Evolutionary conservation across 768 basidiomycete genomes (phyloP), one percentile per base, ranked within the genome.

Genomic region (Kwoniella mangroviensis): DNA sequence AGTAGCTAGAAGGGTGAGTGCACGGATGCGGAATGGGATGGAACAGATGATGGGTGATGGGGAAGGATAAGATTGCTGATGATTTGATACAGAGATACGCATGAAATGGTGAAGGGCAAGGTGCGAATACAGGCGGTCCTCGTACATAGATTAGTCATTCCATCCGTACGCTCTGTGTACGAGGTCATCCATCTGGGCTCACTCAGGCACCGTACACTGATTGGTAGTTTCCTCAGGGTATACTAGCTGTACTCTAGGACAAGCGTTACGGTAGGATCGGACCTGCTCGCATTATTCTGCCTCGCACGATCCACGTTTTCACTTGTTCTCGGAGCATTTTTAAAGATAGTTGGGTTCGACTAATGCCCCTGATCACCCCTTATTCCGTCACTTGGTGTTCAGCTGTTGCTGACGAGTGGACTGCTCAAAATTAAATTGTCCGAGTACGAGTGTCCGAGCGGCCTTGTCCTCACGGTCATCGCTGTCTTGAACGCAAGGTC

Each of bases 101-200:
- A 55, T n/a, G 19, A 34, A 41, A 21, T 15, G 56, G 40, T 58
- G 17, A 58, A 28, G 22, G 28, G 34, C 34, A 49, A 49, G 43
- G 58, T 60, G 58, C 58, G 58, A 60, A 60, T 60, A 12, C 41
- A 60, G 58, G 58, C 58, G 58, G 58, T 58, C 24, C 56, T 58
- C 56, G 56, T 58, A 49, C 45, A 49, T 0, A 15, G 13, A 49
- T 49, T 49, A 49, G 45, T 49, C 45, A 49, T 49, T 49, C 45
- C 19, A 34, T 34, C 34, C 34, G 34, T 34, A 34, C 34, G 34
- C 34, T 34, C 34, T 34, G 34, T 0, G 1, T 7, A 34, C 34
- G 34, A 34, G 34, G 34, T 34, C 9, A 34, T 34, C 6, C 45
- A 6, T 49, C 45, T 49, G 19, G 45, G 45, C 45, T 49, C 2